Conservation (phyloP, 2,329 filamentous ascomycete species). For the Lecanosticta acicola region DNA sequence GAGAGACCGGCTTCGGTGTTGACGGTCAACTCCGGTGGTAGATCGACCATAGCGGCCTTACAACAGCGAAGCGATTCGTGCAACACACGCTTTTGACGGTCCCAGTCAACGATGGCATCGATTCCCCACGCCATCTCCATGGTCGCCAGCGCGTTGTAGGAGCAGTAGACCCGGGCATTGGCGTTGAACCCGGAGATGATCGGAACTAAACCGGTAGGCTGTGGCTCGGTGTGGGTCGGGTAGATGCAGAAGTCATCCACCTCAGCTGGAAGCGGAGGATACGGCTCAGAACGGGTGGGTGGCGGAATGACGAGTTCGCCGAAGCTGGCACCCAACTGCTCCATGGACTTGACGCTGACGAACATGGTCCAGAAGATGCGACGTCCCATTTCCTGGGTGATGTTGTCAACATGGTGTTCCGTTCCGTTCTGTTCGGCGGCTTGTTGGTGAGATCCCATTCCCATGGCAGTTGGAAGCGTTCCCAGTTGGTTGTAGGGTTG, state of each 20-base stretch:
- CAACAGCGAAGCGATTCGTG: constrained; percentile 64
- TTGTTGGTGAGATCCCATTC: constrained; percentile 34
- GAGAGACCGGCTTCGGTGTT: constrained; percentile 38
- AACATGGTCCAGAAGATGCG: constrained; percentile 78
- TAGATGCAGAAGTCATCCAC: constrained; percentile 80
- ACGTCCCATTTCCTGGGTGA: constrained; percentile 50
- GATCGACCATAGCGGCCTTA: constrained; percentile 60
- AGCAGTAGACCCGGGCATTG: constrained; percentile 70
- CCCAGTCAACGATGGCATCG: constrained; percentile 68
- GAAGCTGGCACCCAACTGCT: constrained; percentile 68
- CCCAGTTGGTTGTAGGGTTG: constrained; percentile 37
- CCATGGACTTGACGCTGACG: constrained; percentile 64
- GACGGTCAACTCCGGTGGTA: constrained; percentile 65
- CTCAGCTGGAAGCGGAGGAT: constrained; percentile 73
- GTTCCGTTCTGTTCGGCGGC: constrained; percentile 32
- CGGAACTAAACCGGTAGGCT: constrained; percentile 63
- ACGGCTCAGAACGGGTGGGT: constrained; percentile 66
- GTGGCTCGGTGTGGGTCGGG: constrained; percentile 62
- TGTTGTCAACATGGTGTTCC: constrained; percentile 39
- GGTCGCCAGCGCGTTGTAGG: constrained; percentile 72
- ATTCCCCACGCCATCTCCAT: constrained; percentile 78
- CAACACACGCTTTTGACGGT: constrained; percentile 68
- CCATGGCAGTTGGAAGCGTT: constrained; percentile 33
- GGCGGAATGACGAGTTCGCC: constrained; percentile 70
- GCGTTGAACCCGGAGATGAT: constrained; percentile 75